These are phyloP conservation scores for Rutstroemia sp. DNA, from an alignment of 2,329 filamentous ascomycete species.

Conservation along the genomic window DNA sequence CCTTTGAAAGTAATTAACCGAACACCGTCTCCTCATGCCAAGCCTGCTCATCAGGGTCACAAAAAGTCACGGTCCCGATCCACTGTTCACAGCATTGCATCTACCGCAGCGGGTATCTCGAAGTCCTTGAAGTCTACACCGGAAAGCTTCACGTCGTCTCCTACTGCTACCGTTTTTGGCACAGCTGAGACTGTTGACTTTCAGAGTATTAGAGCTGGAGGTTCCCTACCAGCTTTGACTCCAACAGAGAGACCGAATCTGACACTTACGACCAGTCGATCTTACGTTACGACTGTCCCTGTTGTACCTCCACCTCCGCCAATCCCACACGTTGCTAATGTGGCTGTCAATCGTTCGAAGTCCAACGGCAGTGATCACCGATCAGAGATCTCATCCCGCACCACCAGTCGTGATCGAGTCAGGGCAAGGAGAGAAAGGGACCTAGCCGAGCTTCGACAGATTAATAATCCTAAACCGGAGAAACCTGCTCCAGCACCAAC, in stretches of 20 bases:
- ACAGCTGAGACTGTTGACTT: conserved; percentile 4
- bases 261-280: neutral
- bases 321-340: neutral
- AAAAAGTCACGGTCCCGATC: conserved; percentile 1
- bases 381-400: neutral
- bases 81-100: conserved; percentile 2
- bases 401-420: conserved; percentile 20
- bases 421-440: conserved; percentile 20
- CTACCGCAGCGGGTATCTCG: neutral
- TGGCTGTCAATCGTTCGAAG: neutral
- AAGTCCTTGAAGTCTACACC: conserved; percentile 1
- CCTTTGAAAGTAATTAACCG: neutral
- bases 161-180: neutral
- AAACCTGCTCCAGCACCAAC: too few relatives aligned
- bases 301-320: neutral
- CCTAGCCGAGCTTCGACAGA: conserved; percentile 14
- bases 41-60: neutral
- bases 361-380: neutral
- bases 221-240: neutral
- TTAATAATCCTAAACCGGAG: too few relatives aligned
- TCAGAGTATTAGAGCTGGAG: neutral
- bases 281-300: neutral
- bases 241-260: neutral
- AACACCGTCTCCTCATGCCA: conserved; percentile 1
- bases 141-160: neutral